phyloP scores from a whole-genome alignment of 805 yeast genomes.

The Saturnispora hagleri region DNA sequence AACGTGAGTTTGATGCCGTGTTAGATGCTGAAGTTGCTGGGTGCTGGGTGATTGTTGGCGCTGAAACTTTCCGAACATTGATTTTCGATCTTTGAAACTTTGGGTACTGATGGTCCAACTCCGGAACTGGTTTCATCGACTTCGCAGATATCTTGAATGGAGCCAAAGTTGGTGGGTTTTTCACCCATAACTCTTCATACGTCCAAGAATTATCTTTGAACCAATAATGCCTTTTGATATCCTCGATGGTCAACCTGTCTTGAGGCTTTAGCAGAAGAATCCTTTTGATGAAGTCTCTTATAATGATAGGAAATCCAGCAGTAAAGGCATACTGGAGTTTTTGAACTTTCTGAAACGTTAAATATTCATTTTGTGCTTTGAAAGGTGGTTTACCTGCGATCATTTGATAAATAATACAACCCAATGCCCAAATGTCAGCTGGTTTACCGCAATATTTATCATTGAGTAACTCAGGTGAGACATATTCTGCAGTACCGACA shows the following conservation, averaged over 20 bases:
- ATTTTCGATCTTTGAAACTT: conserved; percentile 8
- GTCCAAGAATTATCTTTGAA: conserved; percentile 48
- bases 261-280: conserved; percentile 57
- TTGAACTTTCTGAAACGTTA: conserved; percentile 74
- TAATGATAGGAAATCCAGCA: conserved; percentile 70
- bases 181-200: conserved; percentile 50
- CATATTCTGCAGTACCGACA: conserved; percentile 82
- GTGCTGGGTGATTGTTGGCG: background rate
- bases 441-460: conserved; percentile 59
- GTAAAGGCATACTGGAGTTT: conserved; percentile 75
- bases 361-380: conserved; percentile 73
- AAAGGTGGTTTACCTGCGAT: conserved; percentile 69
- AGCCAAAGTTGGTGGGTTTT: conserved; percentile 51
- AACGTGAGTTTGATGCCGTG: conserved; percentile 5
- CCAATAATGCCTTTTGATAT: conserved; percentile 56
- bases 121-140: conserved; percentile 71
- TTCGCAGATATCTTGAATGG: conserved; percentile 70
- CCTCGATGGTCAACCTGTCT: conserved; percentile 47
- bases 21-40: background rate
- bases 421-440: conserved; percentile 55
- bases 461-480: conserved; percentile 70
- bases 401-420: conserved; percentile 53
- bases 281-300: conserved; percentile 65
- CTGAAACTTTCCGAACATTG: conserved; percentile 5
- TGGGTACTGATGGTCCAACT: conserved; percentile 26